A percentile compares a stretch with the other conserved stretches of the same genome.
phyloP scores from a whole-genome alignment of 108 stramenopile genomes.

The Conticribra weissflogii region DNA sequence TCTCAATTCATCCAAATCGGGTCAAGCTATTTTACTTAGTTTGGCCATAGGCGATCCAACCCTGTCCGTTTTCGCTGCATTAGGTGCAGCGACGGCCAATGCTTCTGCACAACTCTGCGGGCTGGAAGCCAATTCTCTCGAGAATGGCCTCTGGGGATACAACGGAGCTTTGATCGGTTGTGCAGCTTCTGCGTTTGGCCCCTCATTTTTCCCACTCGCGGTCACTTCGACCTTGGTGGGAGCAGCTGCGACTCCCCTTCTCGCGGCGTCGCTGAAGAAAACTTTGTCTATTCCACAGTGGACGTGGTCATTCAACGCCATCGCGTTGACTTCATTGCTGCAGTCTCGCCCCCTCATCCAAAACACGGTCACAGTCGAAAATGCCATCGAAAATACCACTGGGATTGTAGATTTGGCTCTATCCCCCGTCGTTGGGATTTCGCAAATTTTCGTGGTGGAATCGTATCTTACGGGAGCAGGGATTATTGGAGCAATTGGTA shows the following conservation, averaged over 20 bases:
- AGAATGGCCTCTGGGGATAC: constrained; percentile 73
- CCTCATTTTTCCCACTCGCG: constrained; percentile 37
- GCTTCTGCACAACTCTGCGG: constrained; percentile 46
- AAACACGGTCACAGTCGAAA: constrained; percentile 6
- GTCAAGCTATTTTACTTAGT: constrained; percentile 55
- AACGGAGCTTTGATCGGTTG: constrained; percentile 87
- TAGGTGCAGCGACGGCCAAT: constrained; percentile 63
- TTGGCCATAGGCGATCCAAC: constrained; percentile 75
- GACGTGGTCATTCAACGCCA: constrained; percentile 82
- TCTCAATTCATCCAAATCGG: constrained; percentile 60
- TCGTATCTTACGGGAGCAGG: constrained; percentile 62
- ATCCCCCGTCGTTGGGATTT: constrained; percentile 71
- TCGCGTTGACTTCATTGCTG: constrained; percentile 64
- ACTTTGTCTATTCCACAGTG: constrained; percentile 66
- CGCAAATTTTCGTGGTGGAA: constrained; percentile 87
- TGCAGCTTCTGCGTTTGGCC: constrained; percentile 74
- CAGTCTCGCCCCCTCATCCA: constrained; percentile 56
- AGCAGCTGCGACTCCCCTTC: constrained; percentile 61
- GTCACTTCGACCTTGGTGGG: constrained; percentile 49
- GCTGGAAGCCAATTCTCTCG: constrained; percentile 43
- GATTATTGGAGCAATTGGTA: constrained; percentile 37
- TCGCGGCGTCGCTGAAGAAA: constrained; percentile 62
- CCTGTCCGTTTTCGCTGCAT: constrained; percentile 54
- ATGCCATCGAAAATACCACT: constrained; percentile 4
- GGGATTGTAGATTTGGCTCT: constrained; percentile 10